Conservation (phyloP, 2,329 filamentous ascomycete genomes). For the Tolypocladium paradoxum region DNA sequence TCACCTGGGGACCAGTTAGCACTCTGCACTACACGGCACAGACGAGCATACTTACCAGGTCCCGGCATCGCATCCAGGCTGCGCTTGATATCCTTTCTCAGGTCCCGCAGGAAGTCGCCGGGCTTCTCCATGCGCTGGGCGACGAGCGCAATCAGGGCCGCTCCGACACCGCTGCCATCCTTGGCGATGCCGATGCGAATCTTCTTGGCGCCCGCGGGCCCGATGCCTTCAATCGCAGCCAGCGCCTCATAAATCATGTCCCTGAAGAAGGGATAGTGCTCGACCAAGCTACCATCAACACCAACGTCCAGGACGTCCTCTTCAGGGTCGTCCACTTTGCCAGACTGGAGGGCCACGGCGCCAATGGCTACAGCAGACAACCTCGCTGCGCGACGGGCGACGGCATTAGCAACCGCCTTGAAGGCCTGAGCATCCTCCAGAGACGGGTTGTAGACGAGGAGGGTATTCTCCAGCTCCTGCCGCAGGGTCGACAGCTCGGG, state of each 20-base stretch:
- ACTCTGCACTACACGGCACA: not conserved
- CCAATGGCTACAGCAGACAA: conserved; percentile 81
- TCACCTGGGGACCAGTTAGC: conserved; percentile 17
- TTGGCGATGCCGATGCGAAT: conserved; percentile 94
- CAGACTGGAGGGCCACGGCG: conserved; percentile 72
- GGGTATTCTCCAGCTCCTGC: conserved; percentile 64
- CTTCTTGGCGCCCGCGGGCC: conserved; percentile 66
- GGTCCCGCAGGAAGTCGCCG: conserved; percentile 29
- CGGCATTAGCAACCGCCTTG: conserved; percentile 69
- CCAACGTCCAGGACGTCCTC: conserved; percentile 78
- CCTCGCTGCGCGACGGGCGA: conserved; percentile 80
- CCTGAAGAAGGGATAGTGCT: conserved; percentile 91
- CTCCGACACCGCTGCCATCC: conserved; percentile 77
- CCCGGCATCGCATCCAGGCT: conserved; percentile 21
- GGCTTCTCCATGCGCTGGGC: conserved; percentile 57
- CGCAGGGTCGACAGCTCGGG: conserved; percentile 62
- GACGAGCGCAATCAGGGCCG: conserved; percentile 86
- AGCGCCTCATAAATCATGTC: conserved; percentile 79
- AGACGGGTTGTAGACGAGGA: conserved; percentile 66
- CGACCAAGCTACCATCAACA: conserved; percentile 87
- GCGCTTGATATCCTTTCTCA: conserved; percentile 28
- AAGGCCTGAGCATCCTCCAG: conserved; percentile 81
- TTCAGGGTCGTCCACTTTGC: conserved; percentile 50
- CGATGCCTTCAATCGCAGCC: conserved; percentile 65
- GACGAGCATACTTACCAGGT: conserved; percentile 14